A percentile compares a stretch with the other conserved stretches of the same genome.
These are phyloP conservation scores for Neurospora sp. DNA, from an alignment of 2,329 filamentous ascomycete genomes.

Conservation along the genomic window DNA sequence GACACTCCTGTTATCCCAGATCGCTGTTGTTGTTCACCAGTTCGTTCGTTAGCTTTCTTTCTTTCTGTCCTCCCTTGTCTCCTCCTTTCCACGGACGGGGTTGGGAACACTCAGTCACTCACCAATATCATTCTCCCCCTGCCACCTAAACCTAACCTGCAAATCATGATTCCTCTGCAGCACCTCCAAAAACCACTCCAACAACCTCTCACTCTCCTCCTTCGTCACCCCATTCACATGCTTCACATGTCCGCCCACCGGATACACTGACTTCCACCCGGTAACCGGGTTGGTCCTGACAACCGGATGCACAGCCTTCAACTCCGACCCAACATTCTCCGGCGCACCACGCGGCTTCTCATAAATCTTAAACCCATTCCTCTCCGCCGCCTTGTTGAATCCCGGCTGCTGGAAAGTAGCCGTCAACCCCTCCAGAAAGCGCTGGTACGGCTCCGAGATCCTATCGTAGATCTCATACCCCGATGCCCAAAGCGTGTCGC, in stretches of 20 bases:
- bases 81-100: no score
- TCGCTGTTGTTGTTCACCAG: slow-evolving; percentile 24
- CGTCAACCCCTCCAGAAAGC: slow-evolving; percentile 35
- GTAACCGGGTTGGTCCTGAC: slow-evolving; percentile 54
- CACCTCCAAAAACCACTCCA: slow-evolving; percentile 30
- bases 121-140: slow-evolving; percentile 32
- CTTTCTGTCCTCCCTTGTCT: no score
- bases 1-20: slow-evolving; percentile 52
- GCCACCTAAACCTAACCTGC: slow-evolving; percentile 38
- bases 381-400: slow-evolving; percentile 29
- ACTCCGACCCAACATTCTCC: slow-evolving; percentile 38
- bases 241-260: slow-evolving; percentile 30
- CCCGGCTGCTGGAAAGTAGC: slow-evolving; percentile 33
- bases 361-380: slow-evolving; percentile 33
- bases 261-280: slow-evolving; percentile 45
- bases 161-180: slow-evolving; percentile 38
- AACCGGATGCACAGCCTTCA: slow-evolving; percentile 34
- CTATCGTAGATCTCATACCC: slow-evolving; percentile 40
- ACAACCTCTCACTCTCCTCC: slow-evolving; percentile 31
- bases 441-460: slow-evolving; percentile 35
- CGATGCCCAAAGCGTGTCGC: slow-evolving; percentile 34
- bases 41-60: neutral
- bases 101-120: no score
- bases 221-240: slow-evolving; percentile 33
- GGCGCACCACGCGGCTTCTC: slow-evolving; percentile 38